Evolutionary conservation across 257 asterid genomes (phyloP).

Genomic region (Sherardia arvensis): DNA sequence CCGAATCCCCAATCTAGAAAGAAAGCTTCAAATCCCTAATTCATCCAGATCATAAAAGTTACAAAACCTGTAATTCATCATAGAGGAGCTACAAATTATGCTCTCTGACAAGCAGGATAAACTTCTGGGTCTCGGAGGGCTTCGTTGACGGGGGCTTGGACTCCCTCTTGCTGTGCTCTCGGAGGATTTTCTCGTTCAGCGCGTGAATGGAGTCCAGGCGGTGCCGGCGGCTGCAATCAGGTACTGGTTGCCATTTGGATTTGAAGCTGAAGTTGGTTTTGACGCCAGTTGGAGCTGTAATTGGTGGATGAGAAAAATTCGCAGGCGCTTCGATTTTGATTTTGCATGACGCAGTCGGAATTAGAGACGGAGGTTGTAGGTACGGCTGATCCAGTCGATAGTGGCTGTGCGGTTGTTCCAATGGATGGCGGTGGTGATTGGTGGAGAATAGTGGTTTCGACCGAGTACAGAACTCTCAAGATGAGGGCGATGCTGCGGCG

Average conservation of each 20-base stretch:
- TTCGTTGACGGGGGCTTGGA: conserved; percentile 48
- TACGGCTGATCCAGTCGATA: too few species aligned
- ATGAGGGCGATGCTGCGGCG: too few species aligned
- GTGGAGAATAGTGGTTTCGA: too few species aligned
- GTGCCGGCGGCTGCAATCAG: conserved; percentile 18
- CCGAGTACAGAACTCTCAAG: too few species aligned
- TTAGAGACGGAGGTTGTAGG: too few species aligned
- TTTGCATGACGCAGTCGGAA: background rate
- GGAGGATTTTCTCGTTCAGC: conserved; percentile 62
- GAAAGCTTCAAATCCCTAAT: too few species aligned
- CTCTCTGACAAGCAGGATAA: conserved; percentile 71
- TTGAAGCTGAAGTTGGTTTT: background rate
- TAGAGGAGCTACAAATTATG: too few species aligned
- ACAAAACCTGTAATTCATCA: too few species aligned
- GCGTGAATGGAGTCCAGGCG: conserved; percentile 48
- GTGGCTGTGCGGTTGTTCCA: too few species aligned
- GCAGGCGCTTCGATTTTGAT: background rate
- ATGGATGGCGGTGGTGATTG: too few species aligned
- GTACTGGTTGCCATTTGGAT: background rate
- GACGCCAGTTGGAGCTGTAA: background rate
- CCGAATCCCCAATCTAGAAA: too few species aligned
- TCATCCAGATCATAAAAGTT: too few species aligned
- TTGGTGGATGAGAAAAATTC: background rate
- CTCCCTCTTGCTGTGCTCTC: conserved; percentile 62
- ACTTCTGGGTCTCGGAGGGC: conserved; percentile 70